Conservation (phyloP, 1,139 yeast species). For the Sugiyamaella pinicola region DNA sequence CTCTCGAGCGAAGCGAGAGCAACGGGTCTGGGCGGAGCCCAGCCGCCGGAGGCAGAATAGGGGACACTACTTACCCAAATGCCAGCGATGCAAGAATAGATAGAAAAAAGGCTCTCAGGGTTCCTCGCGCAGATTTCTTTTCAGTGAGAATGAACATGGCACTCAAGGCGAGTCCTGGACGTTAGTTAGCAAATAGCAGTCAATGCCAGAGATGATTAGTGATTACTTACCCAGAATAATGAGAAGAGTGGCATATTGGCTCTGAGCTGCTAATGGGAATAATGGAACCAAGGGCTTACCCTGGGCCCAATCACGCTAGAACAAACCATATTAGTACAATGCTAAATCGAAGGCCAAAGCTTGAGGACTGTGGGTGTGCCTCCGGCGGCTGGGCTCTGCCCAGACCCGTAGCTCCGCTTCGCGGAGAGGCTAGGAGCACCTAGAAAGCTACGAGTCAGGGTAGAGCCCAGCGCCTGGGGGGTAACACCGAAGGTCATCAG, state of each 20-base stretch:
- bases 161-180: conserved; percentile 31
- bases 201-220: conserved; percentile 3
- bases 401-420: too few relatives aligned
- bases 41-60: not conserved
- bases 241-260: conserved; percentile 27
- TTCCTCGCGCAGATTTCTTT: conserved; percentile 31
- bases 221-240: conserved; percentile 25
- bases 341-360: not conserved
- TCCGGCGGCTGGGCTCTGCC: too few relatives aligned
- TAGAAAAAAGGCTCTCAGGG: conserved; percentile 30
- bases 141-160: conserved; percentile 34
- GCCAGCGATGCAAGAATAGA: conserved; percentile 40
- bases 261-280: conserved; percentile 28
- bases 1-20: not conserved
- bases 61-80: conserved; percentile 35
- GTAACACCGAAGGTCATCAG: too few relatives aligned
- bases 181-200: not conserved
- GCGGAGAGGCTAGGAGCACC: too few relatives aligned
- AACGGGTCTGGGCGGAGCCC: not conserved
- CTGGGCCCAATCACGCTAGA: conserved; percentile 22
- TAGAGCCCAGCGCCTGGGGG: not conserved
- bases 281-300: conserved; percentile 23
- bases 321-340: not conserved
- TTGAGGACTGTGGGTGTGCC: not conserved
- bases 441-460: not conserved